These are phyloP conservation scores for Suhomyces anneliseae DNA, from an alignment of 1,139 yeast genomes.

Conservation along the genomic window DNA sequence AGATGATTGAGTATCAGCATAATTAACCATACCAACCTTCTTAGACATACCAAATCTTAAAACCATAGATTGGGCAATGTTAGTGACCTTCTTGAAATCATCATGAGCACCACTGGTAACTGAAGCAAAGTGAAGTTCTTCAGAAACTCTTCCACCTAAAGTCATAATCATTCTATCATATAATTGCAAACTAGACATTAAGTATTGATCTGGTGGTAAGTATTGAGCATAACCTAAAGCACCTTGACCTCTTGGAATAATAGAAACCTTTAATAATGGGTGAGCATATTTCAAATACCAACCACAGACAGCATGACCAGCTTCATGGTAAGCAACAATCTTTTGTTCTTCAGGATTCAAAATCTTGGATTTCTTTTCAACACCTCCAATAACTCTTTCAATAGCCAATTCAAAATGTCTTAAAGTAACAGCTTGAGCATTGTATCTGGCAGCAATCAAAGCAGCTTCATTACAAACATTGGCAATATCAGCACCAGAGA, in stretches of 20 bases:
- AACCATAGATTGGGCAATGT: conserved; percentile 93
- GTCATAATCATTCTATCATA: conserved; percentile 95
- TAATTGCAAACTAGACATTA: conserved; percentile 76
- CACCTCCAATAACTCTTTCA: conserved; percentile 95
- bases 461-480: conserved; percentile 98
- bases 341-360: conserved; percentile 80
- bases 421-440: conserved; percentile 66
- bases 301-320: conserved; percentile 98
- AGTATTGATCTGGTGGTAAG: conserved; percentile 88
- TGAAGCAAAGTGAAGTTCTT: conserved; percentile 83
- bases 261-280: conserved; percentile 90
- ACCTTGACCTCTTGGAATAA: conserved; percentile 95
- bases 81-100: conserved; percentile 95
- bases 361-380: conserved; percentile 86
- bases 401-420: conserved; percentile 92
- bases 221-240: conserved; percentile 98
- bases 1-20: conserved; percentile 52
- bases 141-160: conserved; percentile 93
- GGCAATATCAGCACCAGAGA: conserved; percentile 97
- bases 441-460: conserved; percentile 85
- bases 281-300: conserved; percentile 91
- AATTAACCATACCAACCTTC: conserved; percentile 79
- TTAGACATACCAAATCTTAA: conserved; percentile 88
- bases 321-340: conserved; percentile 95
- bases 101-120: conserved; percentile 96